Evolutionary conservation across 1,284 basidiomycete species (phyloP).

Genomic region (Laetiporus sulphureus): DNA sequence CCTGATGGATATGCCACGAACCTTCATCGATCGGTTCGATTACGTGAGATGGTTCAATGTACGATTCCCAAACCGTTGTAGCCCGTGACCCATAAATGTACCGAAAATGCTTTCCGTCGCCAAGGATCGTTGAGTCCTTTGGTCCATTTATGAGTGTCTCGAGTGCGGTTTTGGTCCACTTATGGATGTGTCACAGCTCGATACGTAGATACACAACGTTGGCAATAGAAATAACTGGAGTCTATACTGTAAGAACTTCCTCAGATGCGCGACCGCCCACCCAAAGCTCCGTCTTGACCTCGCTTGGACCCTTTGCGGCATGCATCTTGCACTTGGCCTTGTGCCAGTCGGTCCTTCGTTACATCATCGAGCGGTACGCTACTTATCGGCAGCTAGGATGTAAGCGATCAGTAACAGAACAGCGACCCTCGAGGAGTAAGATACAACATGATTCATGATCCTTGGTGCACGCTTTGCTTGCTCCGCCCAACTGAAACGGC

Average conservation of each 20-base stretch:
- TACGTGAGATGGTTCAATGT: too few relatives aligned
- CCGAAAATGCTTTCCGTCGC: too few relatives aligned
- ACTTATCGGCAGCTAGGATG: slow-evolving; percentile 13
- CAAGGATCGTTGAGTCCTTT: too few relatives aligned
- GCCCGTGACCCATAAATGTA: too few relatives aligned
- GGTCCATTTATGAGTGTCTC: too few relatives aligned
- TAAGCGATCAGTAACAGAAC: neutral
- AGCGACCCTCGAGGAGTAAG: neutral
- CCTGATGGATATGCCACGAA: too few relatives aligned
- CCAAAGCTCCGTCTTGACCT: slow-evolving; percentile 11
- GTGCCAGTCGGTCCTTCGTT: slow-evolving; percentile 23
- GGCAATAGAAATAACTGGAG: too few relatives aligned
- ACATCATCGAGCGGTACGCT: slow-evolving; percentile 21
- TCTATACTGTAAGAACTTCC: neutral
- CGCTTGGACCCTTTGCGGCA: slow-evolving; percentile 9
- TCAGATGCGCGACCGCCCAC: neutral
- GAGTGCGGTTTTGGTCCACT: neutral
- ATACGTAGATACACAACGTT: too few relatives aligned
- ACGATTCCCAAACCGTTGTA: too few relatives aligned
- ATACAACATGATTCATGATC: neutral
- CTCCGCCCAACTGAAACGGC: slow-evolving; percentile 19
- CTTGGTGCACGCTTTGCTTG: slow-evolving; percentile 18
- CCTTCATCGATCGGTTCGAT: too few relatives aligned
- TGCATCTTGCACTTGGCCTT: slow-evolving; percentile 16
- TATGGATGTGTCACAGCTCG: neutral